Base-by-base conservation (phyloP, 441 rosid species). In the Erysimum cheiri region DNA sequence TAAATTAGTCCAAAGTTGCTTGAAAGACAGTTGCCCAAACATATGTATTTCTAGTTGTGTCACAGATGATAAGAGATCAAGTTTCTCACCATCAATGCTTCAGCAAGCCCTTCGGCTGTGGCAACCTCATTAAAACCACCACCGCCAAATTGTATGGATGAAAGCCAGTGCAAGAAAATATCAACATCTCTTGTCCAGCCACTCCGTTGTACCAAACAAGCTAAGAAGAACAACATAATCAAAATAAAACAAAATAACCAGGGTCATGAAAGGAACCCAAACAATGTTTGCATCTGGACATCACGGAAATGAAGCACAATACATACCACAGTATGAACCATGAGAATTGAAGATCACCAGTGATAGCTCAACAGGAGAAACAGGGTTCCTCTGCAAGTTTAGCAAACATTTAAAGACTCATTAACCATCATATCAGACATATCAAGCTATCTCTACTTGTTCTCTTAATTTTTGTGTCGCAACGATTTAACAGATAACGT, bases 71-170 rank as follows among this genome's bases (percentile, higher is more conserved):
- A 32, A 55, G 39, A 60, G 62, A 69, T 48, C 50, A 39, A 57
- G 53, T 61, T 48, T 32, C 78, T 55, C 77, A 95, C 98, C 99
- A 95, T 95, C 69, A 95, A 73, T 64, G 99, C 97, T 79, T 95
- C 97, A 61, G 96, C 82, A 67, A 95, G 97, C 67, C 99, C 98
- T 84, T 95, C 98, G 2, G 99, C 99, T 78, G 94, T 91, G 29
- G 98, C 99, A 77, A 85, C 98, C 71, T 95, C 95, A 72, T 75
- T 83, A 78, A 92, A 95, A 81, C 98, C 98, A 75, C 96, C 97
- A 75, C 97, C 97, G 63, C 83, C 72, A 81, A 92, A 92, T 15
- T 91, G 88, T 56, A 95, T 73, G 49, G 87, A 83, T 24, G 82
- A 83, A 54, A 95, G 87, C 97, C 96, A 92, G 2, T 88, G 85